Evolutionary conservation across 2,329 filamentous ascomycete genomes (phyloP), one percentile per base, ranked within the genome.

Genomic region (Lachnellula hyalina): DNA sequence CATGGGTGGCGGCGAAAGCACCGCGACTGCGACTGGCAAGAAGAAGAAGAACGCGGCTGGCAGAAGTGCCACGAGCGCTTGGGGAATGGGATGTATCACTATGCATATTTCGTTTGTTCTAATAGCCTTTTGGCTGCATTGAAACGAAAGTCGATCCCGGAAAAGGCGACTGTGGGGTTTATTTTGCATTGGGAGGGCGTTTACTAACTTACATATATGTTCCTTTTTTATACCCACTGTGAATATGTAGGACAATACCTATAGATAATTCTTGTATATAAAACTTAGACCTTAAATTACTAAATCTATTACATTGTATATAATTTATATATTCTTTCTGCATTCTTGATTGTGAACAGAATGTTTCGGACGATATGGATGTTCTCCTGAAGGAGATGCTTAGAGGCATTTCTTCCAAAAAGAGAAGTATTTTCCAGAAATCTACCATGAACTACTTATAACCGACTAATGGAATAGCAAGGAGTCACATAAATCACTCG

Each of bases 31-130:
- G 6, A 57, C 46, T 15, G 40, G 53, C 6, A 41, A 47, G 21
- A 60, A 57, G 50, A 66, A 67, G 63, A 63, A 63, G 53, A 61
- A 50, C 15, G 53, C 46, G 5, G 59, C 49, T 14, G 28, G 15
- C 17, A 55, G 40, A 25, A 21, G 25, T 14, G 42, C 6, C 4
- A 34, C 15, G 19, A 46, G 38, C 9, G 17, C 40, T 11, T 25
- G 41, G 41, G 41, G 52, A 35, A 23, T 50, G 32, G 36, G 19
- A 47, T 28, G 47, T 19, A 46, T 46, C 25, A 25, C 34, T 44
- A 17, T 46, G 40, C 15, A 46, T 19, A 12, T 44, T 44, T 44
- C 41, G 36, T 47, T 55, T 23, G 21, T 52, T 28, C 15, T 54
- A 23, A 46, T 50, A 28, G 52, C 41, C 44, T 54, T 54, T 50